phyloP scores from a whole-genome alignment of 371 early-diverging fungal species.

The Nematocida major region DNA sequence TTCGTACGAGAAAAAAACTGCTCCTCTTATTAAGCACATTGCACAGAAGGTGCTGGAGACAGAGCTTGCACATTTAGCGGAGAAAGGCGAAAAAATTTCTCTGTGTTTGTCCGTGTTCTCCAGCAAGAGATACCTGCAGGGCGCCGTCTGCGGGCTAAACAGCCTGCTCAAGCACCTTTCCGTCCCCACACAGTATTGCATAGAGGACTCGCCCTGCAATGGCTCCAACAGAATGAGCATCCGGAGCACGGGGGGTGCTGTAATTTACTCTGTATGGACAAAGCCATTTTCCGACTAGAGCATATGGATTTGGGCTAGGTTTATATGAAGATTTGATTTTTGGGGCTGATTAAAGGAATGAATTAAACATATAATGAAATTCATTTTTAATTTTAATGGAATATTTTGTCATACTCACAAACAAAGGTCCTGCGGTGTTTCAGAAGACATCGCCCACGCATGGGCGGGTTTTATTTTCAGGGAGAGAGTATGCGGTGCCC shows the following conservation, averaged over 20 bases:
- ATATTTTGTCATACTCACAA: constrained; percentile 28
- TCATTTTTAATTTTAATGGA: constrained; percentile 26
- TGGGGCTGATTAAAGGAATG: not conserved
- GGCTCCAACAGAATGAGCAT: not conserved
- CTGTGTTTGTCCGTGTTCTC: not conserved
- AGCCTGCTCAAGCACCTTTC: not conserved
- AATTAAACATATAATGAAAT: constrained; percentile 7
- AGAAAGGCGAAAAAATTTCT: not conserved
- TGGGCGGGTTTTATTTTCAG: constrained; percentile 9
- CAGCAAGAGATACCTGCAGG: not conserved
- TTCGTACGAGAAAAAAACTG: not conserved
- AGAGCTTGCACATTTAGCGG: not conserved
- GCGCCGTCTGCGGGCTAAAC: not conserved
- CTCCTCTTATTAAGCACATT: not conserved
- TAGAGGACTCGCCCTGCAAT: not conserved
- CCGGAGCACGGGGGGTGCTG: not conserved
- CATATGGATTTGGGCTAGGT: not conserved
- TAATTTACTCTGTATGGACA: not conserved
- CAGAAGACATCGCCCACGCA: not conserved
- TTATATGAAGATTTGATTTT: not conserved
- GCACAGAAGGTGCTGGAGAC: not conserved
- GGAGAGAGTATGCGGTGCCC: not conserved
- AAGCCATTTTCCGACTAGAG: not conserved
- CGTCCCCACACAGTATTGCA: not conserved
- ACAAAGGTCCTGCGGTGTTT: constrained; percentile 18